Base-by-base conservation (phyloP, 495 filamentous ascomycete genomes). In the Acidiella bohemica region DNA sequence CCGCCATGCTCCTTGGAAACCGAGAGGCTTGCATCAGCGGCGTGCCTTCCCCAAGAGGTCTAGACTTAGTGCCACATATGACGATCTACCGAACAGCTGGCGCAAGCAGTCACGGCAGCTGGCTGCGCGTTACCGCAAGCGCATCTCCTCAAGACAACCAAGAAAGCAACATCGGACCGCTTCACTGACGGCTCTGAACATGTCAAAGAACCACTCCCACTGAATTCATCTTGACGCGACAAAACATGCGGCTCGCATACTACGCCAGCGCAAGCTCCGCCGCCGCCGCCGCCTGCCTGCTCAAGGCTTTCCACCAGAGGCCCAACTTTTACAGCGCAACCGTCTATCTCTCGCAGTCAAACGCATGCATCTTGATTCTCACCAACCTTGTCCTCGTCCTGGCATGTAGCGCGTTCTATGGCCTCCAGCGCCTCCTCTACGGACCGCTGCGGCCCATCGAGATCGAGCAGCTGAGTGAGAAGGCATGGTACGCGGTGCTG, bases 241-340 rank as follows among this genome's bases (percentile, higher is more conserved):
- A 36, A 51, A 11, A 10, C n/a, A 46, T 51, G 48, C 42, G 48
- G 11, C 48, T 51, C 32, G 38, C 9, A 1, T 51, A 42, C 34
- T 51, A 51, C 36, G 48, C 48, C 32, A 43, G 43, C 27, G 37
- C 33, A 57, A 90, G 83, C 25, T 71, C 77, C 55, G 73, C 73
- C 61, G 73, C 88, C 55, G 87, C 86, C 53, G 76, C 74, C 28
- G 76, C 76, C 49, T 85, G 90, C 27, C 67, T 96, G 42, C 61
- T 92, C 34, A 85, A 84, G 53, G 92, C 90, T 31, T 84, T 95
- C 60, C 83, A 90, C 56, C 81, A 96, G 61, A 74, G 90, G 48
- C 72, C 90, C 39, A 97, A 97, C 57, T 96, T 96, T 72, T 97
- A 97, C 60, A 81, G 88, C 12, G 86, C 88, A 37, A 86, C 83